Evolutionary conservation across 2,329 filamentous ascomycete genomes (phyloP).

Genomic region (Ophiostoma himal-ulmi): DNA sequence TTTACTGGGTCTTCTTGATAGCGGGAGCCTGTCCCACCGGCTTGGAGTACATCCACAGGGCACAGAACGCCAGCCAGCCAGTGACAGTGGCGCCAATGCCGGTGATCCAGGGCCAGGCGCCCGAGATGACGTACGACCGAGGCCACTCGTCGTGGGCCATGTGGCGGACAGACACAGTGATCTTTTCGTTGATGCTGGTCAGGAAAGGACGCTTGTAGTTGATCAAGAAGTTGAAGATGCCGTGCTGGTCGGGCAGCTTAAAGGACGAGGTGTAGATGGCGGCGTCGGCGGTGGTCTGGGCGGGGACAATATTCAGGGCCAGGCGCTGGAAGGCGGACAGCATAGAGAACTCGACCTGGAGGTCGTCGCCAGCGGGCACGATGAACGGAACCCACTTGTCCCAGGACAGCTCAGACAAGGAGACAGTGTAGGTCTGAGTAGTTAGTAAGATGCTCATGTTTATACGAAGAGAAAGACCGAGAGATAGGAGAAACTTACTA

Average conservation of each 20-base stretch:
- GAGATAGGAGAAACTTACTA: slow-evolving; percentile 56
- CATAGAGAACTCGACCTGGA: slow-evolving; percentile 98
- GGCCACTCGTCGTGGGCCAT: slow-evolving; percentile 97
- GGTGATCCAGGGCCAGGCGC: slow-evolving; percentile 89
- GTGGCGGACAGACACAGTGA: slow-evolving; percentile 88
- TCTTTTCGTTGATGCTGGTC: slow-evolving; percentile 86
- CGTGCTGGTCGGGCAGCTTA: slow-evolving; percentile 88
- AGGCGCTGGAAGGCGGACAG: slow-evolving; percentile 95
- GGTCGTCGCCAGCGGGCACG: slow-evolving; percentile 60
- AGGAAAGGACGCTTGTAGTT: slow-evolving; percentile 96
- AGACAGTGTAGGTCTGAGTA: slow-evolving; percentile 71
- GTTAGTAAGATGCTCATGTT: slow-evolving; percentile 12
- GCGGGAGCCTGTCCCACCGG: slow-evolving; percentile 36
- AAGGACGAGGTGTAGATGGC: slow-evolving; percentile 72
- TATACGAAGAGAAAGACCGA: neutral
- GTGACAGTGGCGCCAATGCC: slow-evolving; percentile 78
- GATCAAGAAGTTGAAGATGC: slow-evolving; percentile 96
- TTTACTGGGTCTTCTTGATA: slow-evolving; percentile 45
- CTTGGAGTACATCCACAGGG: slow-evolving; percentile 74
- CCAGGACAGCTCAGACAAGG: slow-evolving; percentile 76
- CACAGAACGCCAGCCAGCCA: slow-evolving; percentile 80
- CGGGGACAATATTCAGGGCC: slow-evolving; percentile 52
- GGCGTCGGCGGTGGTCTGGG: slow-evolving; percentile 54
- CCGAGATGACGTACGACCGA: slow-evolving; percentile 80
- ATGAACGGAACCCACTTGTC: slow-evolving; percentile 70